Conservation (phyloP, 169 alveolate genomes). For the Babesia bovis region DNA sequence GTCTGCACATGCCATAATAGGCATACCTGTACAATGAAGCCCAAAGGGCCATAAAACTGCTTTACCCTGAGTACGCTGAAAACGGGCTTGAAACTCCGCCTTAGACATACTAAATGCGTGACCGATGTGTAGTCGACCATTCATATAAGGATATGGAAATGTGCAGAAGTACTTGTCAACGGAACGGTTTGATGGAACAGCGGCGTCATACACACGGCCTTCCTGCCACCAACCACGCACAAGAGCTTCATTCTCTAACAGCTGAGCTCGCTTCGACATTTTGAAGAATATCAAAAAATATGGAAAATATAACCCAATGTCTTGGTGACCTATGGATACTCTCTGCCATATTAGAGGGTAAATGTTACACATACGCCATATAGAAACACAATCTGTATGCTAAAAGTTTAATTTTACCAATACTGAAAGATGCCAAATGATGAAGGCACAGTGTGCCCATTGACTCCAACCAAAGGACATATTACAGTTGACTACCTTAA, state of each 20-base stretch:
- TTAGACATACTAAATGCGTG: conserved; percentile 97
- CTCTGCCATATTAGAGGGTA: too few species aligned
- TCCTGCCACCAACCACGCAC: conserved; percentile 88
- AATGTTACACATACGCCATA: too few species aligned
- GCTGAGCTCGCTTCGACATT: conserved; percentile 85
- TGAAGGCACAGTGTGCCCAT: not conserved
- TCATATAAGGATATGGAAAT: conserved; percentile 99
- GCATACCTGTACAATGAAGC: conserved; percentile 95
- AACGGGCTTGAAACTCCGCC: conserved; percentile 96
- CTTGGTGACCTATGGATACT: too few species aligned
- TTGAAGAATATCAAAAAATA: not conserved
- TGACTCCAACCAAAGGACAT: not conserved
- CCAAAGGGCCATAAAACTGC: conserved; percentile 96
- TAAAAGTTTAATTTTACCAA: too few species aligned
- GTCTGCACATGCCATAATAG: conserved; percentile 96
- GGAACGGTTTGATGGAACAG: conserved; percentile 75
- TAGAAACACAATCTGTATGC: too few species aligned
- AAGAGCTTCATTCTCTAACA: conserved; percentile 84
- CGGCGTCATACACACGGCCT: conserved; percentile 84
- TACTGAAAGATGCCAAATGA: not conserved
- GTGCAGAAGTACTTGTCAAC: conserved; percentile 91
- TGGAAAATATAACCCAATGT: not conserved
- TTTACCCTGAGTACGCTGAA: conserved; percentile 91
- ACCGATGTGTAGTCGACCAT: conserved; percentile 98
- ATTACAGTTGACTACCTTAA: conserved; percentile 29